Evolutionary conservation across 1,284 basidiomycete species (phyloP).

Genomic region (Vanrija sp.): DNA sequence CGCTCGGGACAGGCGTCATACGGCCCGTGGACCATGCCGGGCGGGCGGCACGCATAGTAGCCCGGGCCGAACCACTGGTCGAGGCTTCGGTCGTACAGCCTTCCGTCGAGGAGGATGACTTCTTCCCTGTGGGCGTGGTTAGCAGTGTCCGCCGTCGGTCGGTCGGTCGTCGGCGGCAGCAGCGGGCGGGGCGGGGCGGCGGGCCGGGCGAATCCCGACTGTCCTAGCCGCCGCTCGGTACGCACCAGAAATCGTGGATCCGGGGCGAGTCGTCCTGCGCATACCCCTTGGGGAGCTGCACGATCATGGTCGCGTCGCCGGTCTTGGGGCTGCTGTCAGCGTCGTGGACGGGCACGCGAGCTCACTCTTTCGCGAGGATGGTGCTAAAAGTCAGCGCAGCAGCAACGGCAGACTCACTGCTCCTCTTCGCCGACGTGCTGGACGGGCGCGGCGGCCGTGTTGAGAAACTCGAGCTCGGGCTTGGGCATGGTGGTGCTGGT

Average conservation of each 20-base stretch:
- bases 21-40: slow-evolving; percentile 10
- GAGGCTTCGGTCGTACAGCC: neutral
- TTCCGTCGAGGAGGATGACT: neutral
- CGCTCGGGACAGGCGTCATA: neutral
- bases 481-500: slow-evolving; percentile 12
- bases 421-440: neutral
- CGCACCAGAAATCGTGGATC: slow-evolving; percentile 13
- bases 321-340: slow-evolving; percentile 4
- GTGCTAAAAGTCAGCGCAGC: neutral
- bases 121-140: slow-evolving; percentile 1
- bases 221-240: neutral
- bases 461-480: slow-evolving; percentile 8
- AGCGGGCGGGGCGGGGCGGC: no score
- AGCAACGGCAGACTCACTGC: neutral
- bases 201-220: neutral
- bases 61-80: slow-evolving; percentile 7
- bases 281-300: slow-evolving; percentile 6
- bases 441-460: neutral
- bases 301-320: slow-evolving; percentile 12
- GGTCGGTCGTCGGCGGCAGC: neutral
- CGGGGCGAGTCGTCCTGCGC: slow-evolving; percentile 6
- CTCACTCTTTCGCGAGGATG: slow-evolving; percentile 11
- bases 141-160: neutral
- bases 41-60: slow-evolving; percentile 11
- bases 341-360: neutral